These are phyloP conservation scores for Sabuloglossum arenarium DNA, from an alignment of 495 filamentous ascomycete genomes.

Conservation along the genomic window DNA sequence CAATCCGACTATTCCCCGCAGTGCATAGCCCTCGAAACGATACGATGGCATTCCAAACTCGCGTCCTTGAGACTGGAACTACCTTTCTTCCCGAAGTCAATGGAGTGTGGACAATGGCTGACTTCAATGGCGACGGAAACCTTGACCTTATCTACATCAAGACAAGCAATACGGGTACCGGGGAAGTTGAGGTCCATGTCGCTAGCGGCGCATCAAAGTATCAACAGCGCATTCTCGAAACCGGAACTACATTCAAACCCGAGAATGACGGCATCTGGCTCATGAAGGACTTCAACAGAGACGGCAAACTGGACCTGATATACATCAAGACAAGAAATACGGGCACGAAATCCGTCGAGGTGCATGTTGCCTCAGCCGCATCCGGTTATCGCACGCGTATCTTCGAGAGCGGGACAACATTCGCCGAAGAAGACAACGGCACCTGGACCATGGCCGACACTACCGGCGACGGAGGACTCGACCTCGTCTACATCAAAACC, in stretches of 20 bases:
- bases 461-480: not conserved
- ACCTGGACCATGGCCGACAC: not conserved
- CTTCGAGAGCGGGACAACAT: not conserved
- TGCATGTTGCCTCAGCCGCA: not conserved
- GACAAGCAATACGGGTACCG: not conserved
- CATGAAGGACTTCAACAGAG: not conserved
- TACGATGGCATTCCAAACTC: not conserved
- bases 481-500: not conserved
- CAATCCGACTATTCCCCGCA: not conserved
- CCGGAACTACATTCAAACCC: not conserved
- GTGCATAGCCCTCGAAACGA: not conserved
- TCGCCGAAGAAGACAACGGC: not conserved
- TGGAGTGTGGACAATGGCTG: not conserved
- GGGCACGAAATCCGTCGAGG: not conserved
- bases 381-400: not conserved
- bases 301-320: not conserved
- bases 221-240: not conserved
- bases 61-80: not conserved
- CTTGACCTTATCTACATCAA: not conserved
- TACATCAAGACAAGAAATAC: not conserved
- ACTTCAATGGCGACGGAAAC: not conserved
- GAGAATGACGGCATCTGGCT: not conserved
- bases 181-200: not conserved
- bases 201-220: not conserved
- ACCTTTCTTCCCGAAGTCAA: not conserved